Conservation (phyloP, 345 rosid species). For the Citrus unshiu region DNA sequence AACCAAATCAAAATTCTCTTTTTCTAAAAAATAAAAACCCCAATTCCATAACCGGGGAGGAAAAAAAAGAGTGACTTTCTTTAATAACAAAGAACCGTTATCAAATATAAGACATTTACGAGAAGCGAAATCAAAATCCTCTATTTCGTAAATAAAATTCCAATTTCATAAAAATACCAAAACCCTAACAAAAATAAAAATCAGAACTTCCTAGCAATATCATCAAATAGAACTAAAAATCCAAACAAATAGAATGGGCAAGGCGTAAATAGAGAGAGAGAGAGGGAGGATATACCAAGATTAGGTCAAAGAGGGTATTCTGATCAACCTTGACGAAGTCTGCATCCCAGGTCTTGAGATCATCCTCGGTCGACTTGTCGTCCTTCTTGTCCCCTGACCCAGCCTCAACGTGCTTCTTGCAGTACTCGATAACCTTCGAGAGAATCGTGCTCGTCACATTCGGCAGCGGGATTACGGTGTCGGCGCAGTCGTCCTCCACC, state of each 20-base stretch:
- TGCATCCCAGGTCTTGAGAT: conserved; percentile 42
- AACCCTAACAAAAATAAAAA: background rate
- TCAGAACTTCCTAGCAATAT: background rate
- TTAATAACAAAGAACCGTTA: background rate
- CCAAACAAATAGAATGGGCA: background rate
- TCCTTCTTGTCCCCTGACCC: conserved; percentile 5
- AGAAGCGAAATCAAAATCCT: background rate
- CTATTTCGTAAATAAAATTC: background rate
- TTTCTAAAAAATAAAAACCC: background rate
- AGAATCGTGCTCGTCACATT: conserved; percentile 55
- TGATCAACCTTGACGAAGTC: conserved; percentile 55
- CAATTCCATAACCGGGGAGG: too few species aligned
- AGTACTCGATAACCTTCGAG: conserved; percentile 54
- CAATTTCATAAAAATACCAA: background rate
- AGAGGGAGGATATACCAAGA: conserved; percentile 30
- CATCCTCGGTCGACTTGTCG: conserved; percentile 8
- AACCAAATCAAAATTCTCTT: background rate
- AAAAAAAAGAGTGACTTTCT: background rate
- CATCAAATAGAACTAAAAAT: background rate
- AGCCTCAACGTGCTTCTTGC: conserved; percentile 48
- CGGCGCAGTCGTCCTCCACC: conserved; percentile 58
- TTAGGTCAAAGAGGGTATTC: conserved; percentile 50
- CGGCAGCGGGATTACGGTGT: conserved; percentile 49
- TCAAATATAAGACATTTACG: background rate
- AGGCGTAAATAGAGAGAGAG: background rate